Base-by-base conservation (phyloP, 305 asterid genomes). In the Lippia alba region DNA sequence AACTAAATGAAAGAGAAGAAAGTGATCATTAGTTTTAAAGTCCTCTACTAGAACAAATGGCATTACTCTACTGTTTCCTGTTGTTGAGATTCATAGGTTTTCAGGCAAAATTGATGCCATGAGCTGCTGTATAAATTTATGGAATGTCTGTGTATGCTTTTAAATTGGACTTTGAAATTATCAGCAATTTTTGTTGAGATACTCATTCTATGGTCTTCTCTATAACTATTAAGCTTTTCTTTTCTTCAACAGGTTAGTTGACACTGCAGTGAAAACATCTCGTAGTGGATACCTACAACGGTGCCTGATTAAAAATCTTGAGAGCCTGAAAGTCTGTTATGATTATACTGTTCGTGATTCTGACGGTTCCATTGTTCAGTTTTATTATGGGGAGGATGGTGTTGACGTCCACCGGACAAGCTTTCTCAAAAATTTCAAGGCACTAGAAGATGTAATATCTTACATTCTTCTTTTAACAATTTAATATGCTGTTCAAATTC, bases 231-330 rank as follows among this genome's bases (percentile, higher is more conserved):
- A 44, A 53, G 36, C 64, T 74, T 76, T 10, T 64, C 64, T 74
- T 76, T 10, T 64, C 64, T 63, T 79, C 56, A 54, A 76, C 86
- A 94, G 99, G 80, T 83, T 94, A 70, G 99, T 94, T 72, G 99
- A 94, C 79, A 94, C 99, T 73, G 99, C 99, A 39, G 99, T 94
- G 56, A 94, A 94, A 85, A 94, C 99, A 64, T 94, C 99, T 70
- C 99, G 99, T 53, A 94, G 99, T 85, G 99, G 99, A 80, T 94
- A 94, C 85, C 81, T 94, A 54, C 99, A 94, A 68, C 86, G 99
- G 73, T 90, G 96, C 76, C 86, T 94, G 69, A 68, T 94, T 67
- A 94, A 94, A 76, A 94, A 94, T 80, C 91, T 94, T 1, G 99
- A 94, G 88, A 82, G 94, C 79, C 84, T 94, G 79, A 94, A 86